Conservation (phyloP, 2,329 filamentous ascomycete species). For the Dendrostoma leiphaemia region DNA sequence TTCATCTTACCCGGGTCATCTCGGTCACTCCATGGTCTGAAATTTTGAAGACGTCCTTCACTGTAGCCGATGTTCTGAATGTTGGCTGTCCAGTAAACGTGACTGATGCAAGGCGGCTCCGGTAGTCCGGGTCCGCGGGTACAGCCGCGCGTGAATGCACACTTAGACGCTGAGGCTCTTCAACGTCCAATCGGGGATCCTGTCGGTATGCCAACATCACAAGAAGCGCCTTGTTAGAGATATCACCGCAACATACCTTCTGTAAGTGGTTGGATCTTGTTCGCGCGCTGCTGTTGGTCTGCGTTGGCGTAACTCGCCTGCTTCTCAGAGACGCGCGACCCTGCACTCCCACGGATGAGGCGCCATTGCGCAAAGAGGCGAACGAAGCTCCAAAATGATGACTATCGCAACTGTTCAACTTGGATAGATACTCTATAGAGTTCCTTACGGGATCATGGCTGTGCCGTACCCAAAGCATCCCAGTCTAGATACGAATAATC, state of each 20-base stretch:
- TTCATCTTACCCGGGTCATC: no score
- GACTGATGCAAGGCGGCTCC: background rate
- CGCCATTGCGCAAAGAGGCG: background rate
- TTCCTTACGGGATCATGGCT: no score
- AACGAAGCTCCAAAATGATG: no score
- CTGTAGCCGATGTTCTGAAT: no score
- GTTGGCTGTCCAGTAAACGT: no score
- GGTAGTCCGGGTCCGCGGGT: constrained; percentile 5
- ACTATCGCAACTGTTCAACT: no score
- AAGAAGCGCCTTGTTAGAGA: background rate
- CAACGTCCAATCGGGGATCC: background rate
- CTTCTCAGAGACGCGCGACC: background rate
- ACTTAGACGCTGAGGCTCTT: background rate
- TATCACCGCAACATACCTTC: background rate
- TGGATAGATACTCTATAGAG: no score
- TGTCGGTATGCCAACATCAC: background rate
- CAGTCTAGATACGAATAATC: no score
- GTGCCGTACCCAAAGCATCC: no score
- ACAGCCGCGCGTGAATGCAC: constrained; percentile 7
- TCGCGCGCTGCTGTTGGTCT: background rate
- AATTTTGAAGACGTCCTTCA: no score
- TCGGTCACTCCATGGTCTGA: no score
- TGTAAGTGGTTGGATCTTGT: background rate
- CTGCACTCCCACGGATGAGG: background rate
- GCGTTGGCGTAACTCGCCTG: background rate